Evolutionary conservation across 805 yeast species (phyloP).

Genomic region (Candida methanosorbosa): DNA sequence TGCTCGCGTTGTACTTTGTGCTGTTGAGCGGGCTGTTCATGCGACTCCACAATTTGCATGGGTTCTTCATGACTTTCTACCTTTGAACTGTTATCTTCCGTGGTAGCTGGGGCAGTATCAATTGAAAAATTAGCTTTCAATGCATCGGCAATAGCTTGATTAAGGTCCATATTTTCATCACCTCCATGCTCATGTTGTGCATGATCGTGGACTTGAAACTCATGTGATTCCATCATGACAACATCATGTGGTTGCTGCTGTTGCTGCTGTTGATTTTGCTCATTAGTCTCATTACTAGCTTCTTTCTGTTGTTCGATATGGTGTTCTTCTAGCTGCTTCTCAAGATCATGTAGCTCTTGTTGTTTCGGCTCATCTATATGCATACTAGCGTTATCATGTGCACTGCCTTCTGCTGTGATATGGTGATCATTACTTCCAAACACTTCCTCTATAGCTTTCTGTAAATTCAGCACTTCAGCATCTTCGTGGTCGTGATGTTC

Average conservation of each 20-base stretch:
- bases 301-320: neutral
- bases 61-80: neutral
- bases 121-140: constrained; percentile 10
- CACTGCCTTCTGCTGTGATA: neutral
- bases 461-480: no score
- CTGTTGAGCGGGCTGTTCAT: no score
- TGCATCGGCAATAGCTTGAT: constrained; percentile 18
- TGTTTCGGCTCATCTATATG: no score
- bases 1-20: no score
- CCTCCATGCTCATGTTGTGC: neutral
- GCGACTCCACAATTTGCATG: constrained; percentile 1
- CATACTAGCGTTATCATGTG: neutral
- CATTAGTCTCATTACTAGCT: neutral
- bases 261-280: neutral
- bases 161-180: constrained; percentile 8
- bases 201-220: no score
- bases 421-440: no score
- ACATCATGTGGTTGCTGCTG: neutral
- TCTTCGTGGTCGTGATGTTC: no score
- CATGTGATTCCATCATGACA: no score
- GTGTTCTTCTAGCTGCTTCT: neutral
- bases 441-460: neutral
- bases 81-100: no score
- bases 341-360: no score
- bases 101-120: no score